Base-by-base conservation (phyloP, 768 basidiomycete species). In the Coprinopsis marcescibilis region DNA sequence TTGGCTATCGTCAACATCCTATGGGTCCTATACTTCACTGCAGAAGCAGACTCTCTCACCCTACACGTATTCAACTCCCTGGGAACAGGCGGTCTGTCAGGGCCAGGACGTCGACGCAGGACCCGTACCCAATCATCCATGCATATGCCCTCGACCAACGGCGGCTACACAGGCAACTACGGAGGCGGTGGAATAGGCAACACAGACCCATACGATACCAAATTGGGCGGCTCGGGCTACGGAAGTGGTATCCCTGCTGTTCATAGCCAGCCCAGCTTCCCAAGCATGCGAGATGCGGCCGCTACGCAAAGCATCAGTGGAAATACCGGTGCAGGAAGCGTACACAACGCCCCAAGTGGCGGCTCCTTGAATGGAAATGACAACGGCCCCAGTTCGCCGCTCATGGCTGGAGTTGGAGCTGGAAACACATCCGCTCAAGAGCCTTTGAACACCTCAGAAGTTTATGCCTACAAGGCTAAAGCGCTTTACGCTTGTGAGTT, bases 21-120 rank as follows among this genome's bases (percentile, higher is more conserved):
- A 49, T 99, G 95, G 95, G 81, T 94, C 12, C 79, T 97, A 50
- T 96, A 91, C 72, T 95, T 99, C 66, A 96, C 94, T 2, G 89
- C 94, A 1, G 94, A 97, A 59, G 93, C 96, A 57, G 92, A 94
- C 60, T 91, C 92, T 0, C 81, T 91, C 52, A 66, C 76, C 23
- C 77, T 92, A 41, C 78, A 93, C 65, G 57, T 95, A 52, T 89
- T 96, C 77, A 93, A 90, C 64, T 76, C 80, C n/a, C 69, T 89
- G 57, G 89, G 89, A 45, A 87, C 87, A 30, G 89, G 89, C 45
- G 88, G 89, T 33, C 82, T 91, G 40, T 81, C 85, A 1, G 80
- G 87, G 8, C 89, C 90, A 39, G 81, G 83, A 2, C 81, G 87
- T 46, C 80, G 89, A 49, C 83, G 88, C 52, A 75, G 88, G 44